These are phyloP conservation scores for Castanea mollissima DNA, from an alignment of 306 rosid species.

Conservation along the genomic window DNA sequence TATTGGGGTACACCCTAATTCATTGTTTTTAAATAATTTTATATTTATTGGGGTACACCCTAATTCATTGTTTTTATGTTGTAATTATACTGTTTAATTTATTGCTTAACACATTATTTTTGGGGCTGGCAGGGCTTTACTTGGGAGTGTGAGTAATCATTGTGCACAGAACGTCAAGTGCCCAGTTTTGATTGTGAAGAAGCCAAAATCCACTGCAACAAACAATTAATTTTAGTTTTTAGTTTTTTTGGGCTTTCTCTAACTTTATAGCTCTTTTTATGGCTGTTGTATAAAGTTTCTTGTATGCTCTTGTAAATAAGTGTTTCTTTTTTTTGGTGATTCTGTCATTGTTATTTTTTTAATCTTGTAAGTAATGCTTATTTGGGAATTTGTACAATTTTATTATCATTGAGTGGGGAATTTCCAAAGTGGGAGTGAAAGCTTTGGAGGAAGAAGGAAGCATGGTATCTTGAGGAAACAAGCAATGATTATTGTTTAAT, in stretches of 20 bases:
- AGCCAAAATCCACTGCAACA: slow-evolving; percentile 49
- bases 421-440: not conserved
- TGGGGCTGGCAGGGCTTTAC: slow-evolving; percentile 58
- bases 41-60: too few relatives aligned
- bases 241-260: not conserved
- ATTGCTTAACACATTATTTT: not conserved
- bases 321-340: too few relatives aligned
- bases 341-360: too few relatives aligned
- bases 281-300: not conserved
- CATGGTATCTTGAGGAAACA: not conserved
- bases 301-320: not conserved
- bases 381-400: too few relatives aligned
- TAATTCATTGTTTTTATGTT: not conserved
- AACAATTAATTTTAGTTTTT: not conserved
- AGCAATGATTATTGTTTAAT: not conserved
- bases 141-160: slow-evolving; percentile 91
- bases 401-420: not conserved
- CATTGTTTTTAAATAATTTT: too few relatives aligned
- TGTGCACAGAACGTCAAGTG: slow-evolving; percentile 82
- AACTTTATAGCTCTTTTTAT: not conserved
- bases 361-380: too few relatives aligned
- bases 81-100: too few relatives aligned
- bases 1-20: too few relatives aligned
- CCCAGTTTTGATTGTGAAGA: slow-evolving; percentile 80
- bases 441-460: not conserved